Evolutionary conservation across 495 filamentous ascomycete species (phyloP), one percentile per base, ranked within the genome.

Genomic region (Annulohypoxylon moriforme): DNA sequence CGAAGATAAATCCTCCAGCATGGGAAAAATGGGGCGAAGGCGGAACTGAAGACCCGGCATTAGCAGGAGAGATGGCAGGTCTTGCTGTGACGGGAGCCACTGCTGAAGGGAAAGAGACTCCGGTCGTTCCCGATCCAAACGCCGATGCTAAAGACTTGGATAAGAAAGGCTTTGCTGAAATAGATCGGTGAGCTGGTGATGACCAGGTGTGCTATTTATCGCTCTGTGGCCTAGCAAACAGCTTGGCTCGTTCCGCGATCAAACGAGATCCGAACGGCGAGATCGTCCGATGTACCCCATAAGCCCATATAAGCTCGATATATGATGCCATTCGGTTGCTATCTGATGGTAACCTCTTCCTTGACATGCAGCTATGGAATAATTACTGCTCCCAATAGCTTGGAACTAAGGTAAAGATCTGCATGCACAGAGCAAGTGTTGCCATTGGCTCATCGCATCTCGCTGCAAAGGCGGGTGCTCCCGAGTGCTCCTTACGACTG

Each of bases 1-100:
- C 81, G 22, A 91, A 86, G 79, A 91, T 89, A 72, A 94, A 95
- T 74, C 83, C 86, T 8, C 84, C 87, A 5, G 86, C 88, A 0
- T 97, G 90, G 81, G 86, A 75, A 65, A 79, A 81, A 49, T 72
- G 80, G 40, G 73, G 74, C 4, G 76, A 56, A 25, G 68, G 42
- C 4, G 55, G 49, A 10, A 68, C 60, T 8, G 71, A 72, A 57
- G 75, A 76, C 11, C 52, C 70, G 0, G 60, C 66, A 7, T 38
- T 76, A 16, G 76, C 66, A 0, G 65, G 61, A 22, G 67, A 76
- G 27, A 75, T 71, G 60, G 74, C 74, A 8, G 75, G 66, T 10
- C 61, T 75, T 0, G 76, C 72, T 0, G 69, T 72, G 18, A 76
- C 69, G 13, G 77, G 72, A 1, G 18, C 67, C 9, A 50, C 64